These are phyloP conservation scores for Tulasnella sp. DNA, from an alignment of 768 basidiomycete genomes.

Conservation along the genomic window DNA sequence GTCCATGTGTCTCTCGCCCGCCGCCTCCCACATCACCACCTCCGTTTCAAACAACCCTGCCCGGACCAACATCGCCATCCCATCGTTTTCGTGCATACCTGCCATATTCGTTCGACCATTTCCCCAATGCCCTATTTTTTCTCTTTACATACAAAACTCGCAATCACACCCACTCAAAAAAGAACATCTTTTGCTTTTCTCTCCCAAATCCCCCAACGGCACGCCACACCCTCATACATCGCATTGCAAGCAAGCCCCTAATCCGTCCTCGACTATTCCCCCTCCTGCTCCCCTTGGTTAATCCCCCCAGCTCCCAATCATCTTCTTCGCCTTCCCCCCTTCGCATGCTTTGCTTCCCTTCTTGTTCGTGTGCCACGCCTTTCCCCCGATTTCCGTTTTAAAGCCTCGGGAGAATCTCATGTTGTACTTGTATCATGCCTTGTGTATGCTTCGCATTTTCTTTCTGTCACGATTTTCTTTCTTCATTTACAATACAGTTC, in stretches of 20 bases:
- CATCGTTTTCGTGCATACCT: not conserved
- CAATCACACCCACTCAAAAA: not conserved
- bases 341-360: conserved; percentile 8
- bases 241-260: conserved; percentile 16
- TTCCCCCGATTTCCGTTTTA: not conserved
- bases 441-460: conserved; percentile 12
- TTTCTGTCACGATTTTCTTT: not conserved
- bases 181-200: not conserved
- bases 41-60: conserved; percentile 4
- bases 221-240: not conserved
- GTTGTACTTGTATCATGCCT: conserved; percentile 13
- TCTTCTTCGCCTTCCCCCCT: not conserved
- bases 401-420: not conserved
- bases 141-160: not conserved
- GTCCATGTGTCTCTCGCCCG: conserved; percentile 7
- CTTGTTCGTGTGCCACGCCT: not conserved
- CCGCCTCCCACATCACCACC: not conserved
- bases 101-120: conserved; percentile 6
- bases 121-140: not conserved
- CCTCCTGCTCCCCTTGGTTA: not conserved
- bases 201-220: not conserved
- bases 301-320: not conserved
- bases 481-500: not conserved
- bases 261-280: conserved; percentile 14
- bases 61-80: conserved; percentile 14